Evolutionary conservation across 2,329 filamentous ascomycete genomes (phyloP).

Genomic region (Phyllosticta citrichinensis): DNA sequence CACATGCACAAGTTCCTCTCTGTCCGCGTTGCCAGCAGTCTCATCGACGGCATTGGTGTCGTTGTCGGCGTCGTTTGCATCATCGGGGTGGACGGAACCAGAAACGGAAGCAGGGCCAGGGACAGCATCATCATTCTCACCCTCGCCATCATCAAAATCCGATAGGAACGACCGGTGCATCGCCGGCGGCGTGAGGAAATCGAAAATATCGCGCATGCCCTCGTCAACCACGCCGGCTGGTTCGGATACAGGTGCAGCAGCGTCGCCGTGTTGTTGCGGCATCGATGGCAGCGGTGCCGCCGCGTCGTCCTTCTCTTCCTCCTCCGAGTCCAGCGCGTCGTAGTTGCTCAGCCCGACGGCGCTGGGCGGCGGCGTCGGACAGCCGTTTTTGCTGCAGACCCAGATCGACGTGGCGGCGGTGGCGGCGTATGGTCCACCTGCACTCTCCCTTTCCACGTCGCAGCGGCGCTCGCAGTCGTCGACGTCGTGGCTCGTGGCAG

Average conservation of each 20-base stretch:
- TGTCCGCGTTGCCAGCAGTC: no score
- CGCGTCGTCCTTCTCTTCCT: slow-evolving; percentile 12
- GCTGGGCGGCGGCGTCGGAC: slow-evolving; percentile 26
- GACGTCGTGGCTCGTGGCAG: neutral
- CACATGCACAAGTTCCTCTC: no score
- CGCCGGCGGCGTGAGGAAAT: neutral
- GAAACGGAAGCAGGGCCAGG: no score
- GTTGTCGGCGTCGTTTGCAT: neutral
- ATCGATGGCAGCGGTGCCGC: slow-evolving; percentile 41
- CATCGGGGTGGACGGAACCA: neutral
- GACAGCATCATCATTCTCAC: neutral
- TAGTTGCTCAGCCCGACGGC: slow-evolving; percentile 34
- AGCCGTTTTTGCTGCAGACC: slow-evolving; percentile 17
- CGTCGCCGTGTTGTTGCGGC: slow-evolving; percentile 49
- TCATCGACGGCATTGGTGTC: neutral
- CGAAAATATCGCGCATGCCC: neutral
- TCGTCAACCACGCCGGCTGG: neutral
- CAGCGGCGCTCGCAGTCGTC: neutral
- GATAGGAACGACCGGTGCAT: neutral
- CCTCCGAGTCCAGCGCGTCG: slow-evolving; percentile 32
- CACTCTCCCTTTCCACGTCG: neutral
- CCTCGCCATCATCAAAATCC: neutral
- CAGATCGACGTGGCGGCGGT: neutral
- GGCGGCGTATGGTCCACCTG: neutral
- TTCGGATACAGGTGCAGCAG: slow-evolving; percentile 15